Percentiles rank a stretch among this genome's conserved stretches.
Evolutionary conservation across 257 asterid species (phyloP).

Genomic region (Forsythia suspensa): DNA sequence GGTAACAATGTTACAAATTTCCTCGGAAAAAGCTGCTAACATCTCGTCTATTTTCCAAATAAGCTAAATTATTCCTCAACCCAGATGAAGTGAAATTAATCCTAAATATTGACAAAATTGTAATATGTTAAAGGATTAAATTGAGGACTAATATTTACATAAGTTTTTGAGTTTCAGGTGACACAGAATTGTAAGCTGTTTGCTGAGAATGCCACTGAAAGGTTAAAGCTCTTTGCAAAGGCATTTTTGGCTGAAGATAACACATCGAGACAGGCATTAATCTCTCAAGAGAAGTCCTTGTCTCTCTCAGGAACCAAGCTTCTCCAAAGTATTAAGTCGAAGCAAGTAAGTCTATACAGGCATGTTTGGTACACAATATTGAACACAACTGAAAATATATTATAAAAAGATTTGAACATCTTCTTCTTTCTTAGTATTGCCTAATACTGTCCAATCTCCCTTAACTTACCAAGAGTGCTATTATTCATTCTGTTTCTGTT

Average conservation of each 20-base stretch:
- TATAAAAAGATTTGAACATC: neutral
- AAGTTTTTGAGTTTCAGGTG: slow-evolving; percentile 49
- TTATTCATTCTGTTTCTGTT: neutral
- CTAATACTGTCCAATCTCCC: too few species aligned
- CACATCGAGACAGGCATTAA: slow-evolving; percentile 37
- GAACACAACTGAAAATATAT: neutral
- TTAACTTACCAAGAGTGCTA: neutral
- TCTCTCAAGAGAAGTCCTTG: slow-evolving; percentile 61
- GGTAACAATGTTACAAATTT: slow-evolving; percentile 34
- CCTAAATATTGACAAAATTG: too few species aligned
- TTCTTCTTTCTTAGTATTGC: neutral
- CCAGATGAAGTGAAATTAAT: too few species aligned
- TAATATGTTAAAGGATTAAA: neutral
- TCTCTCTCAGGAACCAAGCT: slow-evolving; percentile 48
- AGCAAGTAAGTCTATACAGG: slow-evolving; percentile 51
- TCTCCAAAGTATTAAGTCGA: slow-evolving; percentile 55
- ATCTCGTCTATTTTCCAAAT: too few species aligned
- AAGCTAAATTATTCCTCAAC: too few species aligned
- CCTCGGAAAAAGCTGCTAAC: neutral
- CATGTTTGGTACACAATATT: neutral
- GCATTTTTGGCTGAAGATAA: slow-evolving; percentile 69
- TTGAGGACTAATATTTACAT: neutral
- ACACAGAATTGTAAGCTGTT: slow-evolving; percentile 54
- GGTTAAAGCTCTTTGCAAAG: slow-evolving; percentile 51
- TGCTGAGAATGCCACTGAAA: slow-evolving; percentile 58